Base-by-base conservation (phyloP, 257 asterid species). In the Pogostemon cablin region DNA sequence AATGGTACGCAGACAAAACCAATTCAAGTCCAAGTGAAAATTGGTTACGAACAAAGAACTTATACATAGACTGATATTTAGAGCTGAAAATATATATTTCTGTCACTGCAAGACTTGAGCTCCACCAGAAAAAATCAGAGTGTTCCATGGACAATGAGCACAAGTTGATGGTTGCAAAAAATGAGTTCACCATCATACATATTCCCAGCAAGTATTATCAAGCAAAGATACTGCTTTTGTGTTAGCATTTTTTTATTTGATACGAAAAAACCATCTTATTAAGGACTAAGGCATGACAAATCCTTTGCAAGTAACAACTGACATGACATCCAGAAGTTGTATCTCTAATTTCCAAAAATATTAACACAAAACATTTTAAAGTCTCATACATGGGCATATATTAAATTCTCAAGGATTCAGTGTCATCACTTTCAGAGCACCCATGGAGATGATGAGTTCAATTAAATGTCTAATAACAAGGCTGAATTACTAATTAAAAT, bases 11-110 rank as follows among this genome's bases (percentile, higher is more conserved):
- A 10, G 41, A 25, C 69, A 39, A 4, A 39, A 49, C 50, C 44
- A 59, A 41, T 47, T 66, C 50, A 46, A 32, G 6, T 52, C 69
- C 34, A 40, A 49, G 72, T 57, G 42, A 32, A 60, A 59, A 66
- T n/a, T 1, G 10, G 57, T 44, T 32, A 12, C 9, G 17, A 56
- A 56, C 46, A 69, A 11, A 37, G 17, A 62, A 62, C 20, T 17
- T 38, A 7, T 72, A 11, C 5, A 37, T 6, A 9, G 44, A 71
- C 52, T 32, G 37, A 20, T 54, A 62, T 1, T 25, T 40, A 11
- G 38, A 52, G 38, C 46, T 49, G 39, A 42, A 62, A 44, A 54
- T 43, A 11, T 63, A 41, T 7, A 12, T 50, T 62, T 50, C 4
- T 43, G 9, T 49, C 35, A 72, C 54, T 38, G 8, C 32, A 41